Evolutionary conservation across 306 rosid species (phyloP).

Genomic region (Quercus mongolica): DNA sequence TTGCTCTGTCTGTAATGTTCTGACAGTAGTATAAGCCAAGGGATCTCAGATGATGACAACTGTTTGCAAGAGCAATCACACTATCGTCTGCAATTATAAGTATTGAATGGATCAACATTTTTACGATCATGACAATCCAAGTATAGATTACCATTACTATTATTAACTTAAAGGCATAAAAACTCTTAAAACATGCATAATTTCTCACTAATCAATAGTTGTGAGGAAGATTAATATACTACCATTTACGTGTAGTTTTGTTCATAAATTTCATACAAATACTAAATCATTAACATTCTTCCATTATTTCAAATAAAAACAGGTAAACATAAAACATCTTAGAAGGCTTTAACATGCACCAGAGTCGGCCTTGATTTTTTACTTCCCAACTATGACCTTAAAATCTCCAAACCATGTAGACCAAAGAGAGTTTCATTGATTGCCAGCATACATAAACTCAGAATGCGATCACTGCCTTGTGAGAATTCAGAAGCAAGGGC

Average conservation of each 20-base stretch:
- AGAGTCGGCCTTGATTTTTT: not conserved
- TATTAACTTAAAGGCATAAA: not conserved
- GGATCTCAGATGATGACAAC: slow-evolving; percentile 72
- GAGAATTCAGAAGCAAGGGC: not conserved
- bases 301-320: not conserved
- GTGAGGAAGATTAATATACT: not conserved
- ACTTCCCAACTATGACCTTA: not conserved
- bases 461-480: not conserved
- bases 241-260: not conserved
- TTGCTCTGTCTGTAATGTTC: slow-evolving; percentile 92
- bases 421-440: not conserved
- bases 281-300: not conserved
- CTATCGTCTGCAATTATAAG: slow-evolving; percentile 69
- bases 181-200: not conserved
- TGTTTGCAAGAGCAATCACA: slow-evolving; percentile 83
- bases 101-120: not conserved
- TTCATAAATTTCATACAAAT: not conserved
- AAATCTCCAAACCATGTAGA: not conserved
- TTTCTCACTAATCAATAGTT: not conserved
- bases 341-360: not conserved
- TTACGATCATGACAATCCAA: not conserved
- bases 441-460: not conserved
- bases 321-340: too few relatives aligned
- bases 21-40: slow-evolving; percentile 90
- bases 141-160: not conserved